Conservation (phyloP, 345 rosid species). For the Salix dunnii region DNA sequence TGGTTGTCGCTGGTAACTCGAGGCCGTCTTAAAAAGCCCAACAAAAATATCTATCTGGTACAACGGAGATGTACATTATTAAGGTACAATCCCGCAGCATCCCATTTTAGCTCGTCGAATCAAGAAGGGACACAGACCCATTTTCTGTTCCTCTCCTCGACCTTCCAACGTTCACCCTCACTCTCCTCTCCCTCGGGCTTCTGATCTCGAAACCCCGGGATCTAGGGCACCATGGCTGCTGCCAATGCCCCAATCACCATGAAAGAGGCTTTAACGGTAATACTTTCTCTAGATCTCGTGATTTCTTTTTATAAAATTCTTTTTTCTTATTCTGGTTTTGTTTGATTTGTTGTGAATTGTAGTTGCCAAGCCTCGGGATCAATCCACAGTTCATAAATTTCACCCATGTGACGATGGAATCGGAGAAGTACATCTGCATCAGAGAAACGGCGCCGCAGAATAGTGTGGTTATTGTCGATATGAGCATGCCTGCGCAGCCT, state of each 20-base stretch:
- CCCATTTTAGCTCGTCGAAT: background rate
- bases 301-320: background rate
- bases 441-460: slow-evolving; percentile 75
- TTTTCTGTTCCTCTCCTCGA: background rate
- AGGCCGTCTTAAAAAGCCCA: background rate
- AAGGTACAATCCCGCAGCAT: background rate
- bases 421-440: slow-evolving; percentile 76
- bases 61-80: background rate
- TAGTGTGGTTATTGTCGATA: slow-evolving; percentile 68
- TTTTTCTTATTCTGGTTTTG: background rate
- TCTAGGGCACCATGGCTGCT: slow-evolving; percentile 15
- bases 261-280: slow-evolving; percentile 19
- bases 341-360: slow-evolving; percentile 6
- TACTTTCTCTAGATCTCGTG: slow-evolving; percentile 32
- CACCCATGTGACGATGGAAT: slow-evolving; percentile 74
- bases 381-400: slow-evolving; percentile 68
- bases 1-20: background rate
- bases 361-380: slow-evolving; percentile 79
- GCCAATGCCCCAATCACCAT: slow-evolving; percentile 17
- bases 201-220: slow-evolving; percentile 4
- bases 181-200: background rate
- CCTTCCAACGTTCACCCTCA: background rate
- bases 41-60: background rate
- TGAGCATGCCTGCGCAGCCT: slow-evolving; percentile 80
- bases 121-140: background rate